Conservation (phyloP, 192 early-diverging fungal species). For the Gaertneriomyces sp. region DNA sequence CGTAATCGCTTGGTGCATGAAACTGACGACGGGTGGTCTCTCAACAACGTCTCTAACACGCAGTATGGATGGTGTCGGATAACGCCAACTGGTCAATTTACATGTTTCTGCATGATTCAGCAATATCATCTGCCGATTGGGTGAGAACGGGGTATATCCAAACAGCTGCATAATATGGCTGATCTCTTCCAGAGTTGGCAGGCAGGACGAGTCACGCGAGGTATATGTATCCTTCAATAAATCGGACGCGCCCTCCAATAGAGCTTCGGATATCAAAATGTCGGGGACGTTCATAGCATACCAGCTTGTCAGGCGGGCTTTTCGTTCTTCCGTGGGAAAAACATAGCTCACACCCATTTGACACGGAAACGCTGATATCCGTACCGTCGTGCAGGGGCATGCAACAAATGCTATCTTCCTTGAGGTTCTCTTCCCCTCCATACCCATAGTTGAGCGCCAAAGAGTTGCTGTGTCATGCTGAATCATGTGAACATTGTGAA, state of each 20-base stretch:
- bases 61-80: constrained; percentile 7
- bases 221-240: too few species aligned
- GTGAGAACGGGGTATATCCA: constrained; percentile 18
- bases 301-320: not conserved
- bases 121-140: not conserved
- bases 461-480: too few species aligned
- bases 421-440: not conserved
- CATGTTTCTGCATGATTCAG: constrained; percentile 18
- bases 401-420: constrained; percentile 14
- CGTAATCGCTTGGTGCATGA: not conserved
- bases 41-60: constrained; percentile 4
- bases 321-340: constrained; percentile 3
- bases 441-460: not conserved
- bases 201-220: too few species aligned
- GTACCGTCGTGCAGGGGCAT: constrained; percentile 15
- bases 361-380: not conserved
- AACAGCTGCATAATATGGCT: not conserved
- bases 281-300: constrained; percentile 19
- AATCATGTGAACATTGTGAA: constrained; percentile 26
- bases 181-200: too few species aligned
- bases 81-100: constrained; percentile 20
- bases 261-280: constrained; percentile 11
- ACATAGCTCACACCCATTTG: not conserved
- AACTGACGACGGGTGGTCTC: not conserved
- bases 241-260: too few species aligned